These are phyloP conservation scores for Lentinula boryana DNA, from an alignment of 768 basidiomycete species.

Conservation along the genomic window DNA sequence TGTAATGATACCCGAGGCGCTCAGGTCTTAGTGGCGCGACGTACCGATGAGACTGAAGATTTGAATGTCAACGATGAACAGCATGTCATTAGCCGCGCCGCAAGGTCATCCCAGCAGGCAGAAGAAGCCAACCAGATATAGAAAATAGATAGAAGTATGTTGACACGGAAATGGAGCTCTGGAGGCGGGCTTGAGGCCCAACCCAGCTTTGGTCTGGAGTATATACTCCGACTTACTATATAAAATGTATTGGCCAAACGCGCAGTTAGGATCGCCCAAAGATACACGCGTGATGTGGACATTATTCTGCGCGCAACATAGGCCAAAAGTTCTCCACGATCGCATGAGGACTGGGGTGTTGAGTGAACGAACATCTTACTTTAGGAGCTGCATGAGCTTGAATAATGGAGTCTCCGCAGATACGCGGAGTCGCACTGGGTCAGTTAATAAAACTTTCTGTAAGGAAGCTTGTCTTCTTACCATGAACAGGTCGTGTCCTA, in stretches of 20 bases:
- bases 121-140: not conserved
- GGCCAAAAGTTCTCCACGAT: too few species aligned
- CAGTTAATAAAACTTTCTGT: not conserved
- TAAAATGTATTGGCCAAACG: not conserved
- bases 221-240: not conserved
- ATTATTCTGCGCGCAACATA: not conserved
- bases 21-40: not conserved
- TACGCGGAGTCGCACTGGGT: not conserved
- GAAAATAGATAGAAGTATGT: not conserved
- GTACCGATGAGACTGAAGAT: not conserved
- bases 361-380: not conserved
- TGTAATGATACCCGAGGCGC: not conserved
- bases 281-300: not conserved
- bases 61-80: not conserved
- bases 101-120: not conserved
- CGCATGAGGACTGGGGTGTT: too few species aligned
- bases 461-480: not conserved
- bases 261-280: not conserved
- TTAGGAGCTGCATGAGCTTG: not conserved
- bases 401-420: not conserved
- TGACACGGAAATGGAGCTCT: not conserved
- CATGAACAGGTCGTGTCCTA: not conserved
- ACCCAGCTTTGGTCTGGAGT: not conserved
- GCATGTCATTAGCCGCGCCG: not conserved
- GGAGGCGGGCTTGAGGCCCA: conserved; percentile 18